Evolutionary conservation across 306 rosid genomes (phyloP).

Genomic region (Prinsepia uniflora): DNA sequence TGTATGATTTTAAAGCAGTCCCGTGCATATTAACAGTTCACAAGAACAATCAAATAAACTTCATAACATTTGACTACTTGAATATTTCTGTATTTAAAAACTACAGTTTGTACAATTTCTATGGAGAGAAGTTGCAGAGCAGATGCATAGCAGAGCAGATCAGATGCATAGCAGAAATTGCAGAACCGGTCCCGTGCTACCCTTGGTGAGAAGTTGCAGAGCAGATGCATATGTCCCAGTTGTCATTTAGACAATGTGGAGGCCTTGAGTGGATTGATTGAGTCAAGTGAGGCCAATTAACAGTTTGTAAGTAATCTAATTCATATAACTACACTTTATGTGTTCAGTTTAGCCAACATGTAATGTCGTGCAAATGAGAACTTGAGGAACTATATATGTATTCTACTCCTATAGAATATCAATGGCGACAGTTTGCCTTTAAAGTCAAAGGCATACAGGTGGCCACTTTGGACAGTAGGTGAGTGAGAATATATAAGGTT

Average conservation of each 20-base stretch:
- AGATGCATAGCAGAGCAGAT: conserved; percentile 57
- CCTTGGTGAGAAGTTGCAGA: conserved; percentile 69
- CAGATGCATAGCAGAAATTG: conserved; percentile 42
- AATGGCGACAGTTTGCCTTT: not conserved
- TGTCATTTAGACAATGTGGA: conserved; percentile 69
- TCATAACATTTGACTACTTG: not conserved
- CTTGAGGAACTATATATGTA: not conserved
- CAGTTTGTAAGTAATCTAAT: conserved; percentile 33
- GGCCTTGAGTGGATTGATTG: conserved; percentile 37
- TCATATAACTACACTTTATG: conserved; percentile 13
- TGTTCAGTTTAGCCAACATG: conserved; percentile 11
- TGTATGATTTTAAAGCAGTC: conserved; percentile 1
- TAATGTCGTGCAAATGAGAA: not conserved
- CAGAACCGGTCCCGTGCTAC: too few species aligned
- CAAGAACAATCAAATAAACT: not conserved
- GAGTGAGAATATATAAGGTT: not conserved
- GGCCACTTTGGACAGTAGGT: not conserved
- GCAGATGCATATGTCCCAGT: conserved; percentile 58
- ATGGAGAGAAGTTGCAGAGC: conserved; percentile 64
- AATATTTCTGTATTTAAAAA: not conserved
- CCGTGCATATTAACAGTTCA: not conserved
- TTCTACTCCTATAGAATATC: not conserved
- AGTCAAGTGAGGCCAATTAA: conserved; percentile 41
- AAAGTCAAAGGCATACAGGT: conserved; percentile 9
- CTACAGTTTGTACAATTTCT: not conserved